Evolutionary conservation across 805 yeast species (phyloP), one percentile per base, ranked within the genome.

Genomic region (Nakazawaea laoshanensis): DNA sequence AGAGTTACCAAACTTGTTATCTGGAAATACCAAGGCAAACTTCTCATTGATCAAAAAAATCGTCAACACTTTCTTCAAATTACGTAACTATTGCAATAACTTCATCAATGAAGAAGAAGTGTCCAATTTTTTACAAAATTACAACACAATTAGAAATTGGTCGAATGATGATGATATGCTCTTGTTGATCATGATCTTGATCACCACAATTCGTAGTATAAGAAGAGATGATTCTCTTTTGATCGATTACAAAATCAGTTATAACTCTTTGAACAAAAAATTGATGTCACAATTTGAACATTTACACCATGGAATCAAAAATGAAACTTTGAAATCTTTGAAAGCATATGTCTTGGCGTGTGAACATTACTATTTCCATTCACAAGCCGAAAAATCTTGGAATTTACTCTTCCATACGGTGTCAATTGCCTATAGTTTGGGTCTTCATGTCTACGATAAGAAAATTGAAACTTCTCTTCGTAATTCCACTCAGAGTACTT

Each of bases 381-480:
- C 64, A 36, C 59, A 61, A 30, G 67, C 65, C 41, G 77, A 70
- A 42, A 65, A 65, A 38, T 55, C 69, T 35, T 70, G 77, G 77
- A 59, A 63, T 15, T 57, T 63, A 53, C 50, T 70, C 52, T 70
- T 69, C 40, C 68, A 63, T 39, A 49, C 64, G 15, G 68, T 70
- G 26, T 57, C 73, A 12, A 60, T 65, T 14, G 70, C 74, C 1
- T 70, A 65, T 44, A 59, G 74, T 1, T 55, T 70, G 34, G 77
- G 76, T 0, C 46, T 70, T 13, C 75, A 70, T 47, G 74, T 70
- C 18, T 47, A 55, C 40, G 56, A 53, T 42, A 41, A 55, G 35
- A 42, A 42, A 24, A 53, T 54, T n/a, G 57, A 44, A 10, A 39
- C 47, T n/a, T 44, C 53, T n/a, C 35, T 55, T 30, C 44, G 47